These are phyloP conservation scores for Nigrospora osmanthi DNA, from an alignment of 2,329 filamentous ascomycete species.

Conservation along the genomic window DNA sequence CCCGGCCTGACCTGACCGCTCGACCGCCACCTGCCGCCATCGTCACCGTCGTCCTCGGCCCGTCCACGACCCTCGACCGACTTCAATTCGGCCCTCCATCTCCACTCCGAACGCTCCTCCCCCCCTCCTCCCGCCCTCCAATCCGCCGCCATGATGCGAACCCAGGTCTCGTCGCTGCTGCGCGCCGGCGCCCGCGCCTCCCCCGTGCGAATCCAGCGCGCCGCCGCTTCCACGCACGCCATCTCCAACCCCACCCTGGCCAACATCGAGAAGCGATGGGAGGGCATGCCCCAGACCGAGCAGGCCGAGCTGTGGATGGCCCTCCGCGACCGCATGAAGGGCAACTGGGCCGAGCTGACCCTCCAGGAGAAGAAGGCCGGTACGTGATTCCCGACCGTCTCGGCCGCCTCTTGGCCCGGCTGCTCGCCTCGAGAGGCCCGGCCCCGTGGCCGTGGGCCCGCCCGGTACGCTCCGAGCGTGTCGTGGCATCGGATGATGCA, in stretches of 20 bases:
- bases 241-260: conserved; percentile 96
- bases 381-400: conserved; percentile 44
- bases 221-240: conserved; percentile 68
- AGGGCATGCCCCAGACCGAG: conserved; percentile 94
- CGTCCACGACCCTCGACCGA: background rate
- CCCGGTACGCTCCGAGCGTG: too few species aligned
- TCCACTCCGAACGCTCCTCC: conserved; percentile 18
- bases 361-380: conserved; percentile 98
- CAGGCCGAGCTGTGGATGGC: conserved; percentile 99
- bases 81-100: conserved; percentile 15
- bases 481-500: too few species aligned
- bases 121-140: conserved; percentile 3
- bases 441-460: too few species aligned
- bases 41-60: background rate
- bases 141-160: conserved; percentile 42
- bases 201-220: conserved; percentile 33
- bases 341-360: conserved; percentile 91
- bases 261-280: conserved; percentile 99
- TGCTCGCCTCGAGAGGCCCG: background rate
- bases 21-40: background rate
- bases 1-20: too few species aligned
- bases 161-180: conserved; percentile 43
- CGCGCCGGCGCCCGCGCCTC: conserved; percentile 34
- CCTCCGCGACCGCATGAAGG: conserved; percentile 97
- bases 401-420: conserved; percentile 1